Evolutionary conservation across 176 grass and related monocot genomes (phyloP), one percentile per base, ranked within the genome.

Genomic region (Typha latifolia): DNA sequence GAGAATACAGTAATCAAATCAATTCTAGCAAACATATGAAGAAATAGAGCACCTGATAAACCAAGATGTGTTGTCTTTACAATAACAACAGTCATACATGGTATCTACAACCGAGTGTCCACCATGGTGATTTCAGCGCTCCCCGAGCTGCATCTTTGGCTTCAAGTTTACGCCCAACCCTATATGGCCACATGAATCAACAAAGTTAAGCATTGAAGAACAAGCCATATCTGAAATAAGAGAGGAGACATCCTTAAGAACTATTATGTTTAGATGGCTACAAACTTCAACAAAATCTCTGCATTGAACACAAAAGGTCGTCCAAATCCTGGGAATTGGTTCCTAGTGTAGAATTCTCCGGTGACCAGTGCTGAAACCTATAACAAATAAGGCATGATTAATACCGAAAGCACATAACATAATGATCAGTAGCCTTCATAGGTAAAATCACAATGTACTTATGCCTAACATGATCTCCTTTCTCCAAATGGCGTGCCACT

Each of bases 281-380:
- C 72, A 12, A 89, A 97, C 93, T 90, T 90, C 53, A 82, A 83
- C 32, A 92, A 77, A 82, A 97, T 66, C 66, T 82, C 81, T 75
- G 88, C 75, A 67, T 84, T 86, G 79, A 88, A 89, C 66, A 88
- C 76, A 67, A 86, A 97, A 70, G 93, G 93, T 18, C 93, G 82
- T 72, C 85, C 93, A 81, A 97, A 97, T 82, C 93, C 93, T 1
- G 88, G 88, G 62, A 97, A 97, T 24, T 92, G 93, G 57, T 97
- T 87, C 81, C 86, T 92, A 72, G 76, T 83, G 71, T 97, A 97
- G 81, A 92, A 97, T 73, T 92, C 94, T 74, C 70, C 81, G 61
- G 94, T 97, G 51, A 97, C 87, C 63, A 89, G 76, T 71, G 94
- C 94, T n/a, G 94, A 97, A 16, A 97, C 89, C 88, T 97, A 51